phyloP scores from a whole-genome alignment of 495 filamentous ascomycete species.

The Podospora australis region DNA sequence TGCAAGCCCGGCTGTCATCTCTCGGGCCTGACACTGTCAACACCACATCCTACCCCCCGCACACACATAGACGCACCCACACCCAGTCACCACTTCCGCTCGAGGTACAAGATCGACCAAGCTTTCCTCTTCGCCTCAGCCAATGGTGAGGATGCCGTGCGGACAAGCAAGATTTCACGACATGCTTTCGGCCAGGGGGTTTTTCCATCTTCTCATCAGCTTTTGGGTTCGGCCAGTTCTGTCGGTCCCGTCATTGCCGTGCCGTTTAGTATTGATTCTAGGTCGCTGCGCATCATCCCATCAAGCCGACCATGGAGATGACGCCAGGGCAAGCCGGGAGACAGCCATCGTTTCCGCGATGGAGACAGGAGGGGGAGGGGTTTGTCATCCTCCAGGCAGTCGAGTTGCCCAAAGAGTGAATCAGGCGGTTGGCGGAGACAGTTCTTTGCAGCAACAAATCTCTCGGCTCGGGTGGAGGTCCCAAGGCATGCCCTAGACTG shows the following conservation, averaged over 20 bases:
- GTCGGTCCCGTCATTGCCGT: neutral
- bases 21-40: constrained; percentile 14
- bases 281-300: neutral
- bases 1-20: constrained; percentile 13
- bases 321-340: neutral
- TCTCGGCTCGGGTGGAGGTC: constrained; percentile 21
- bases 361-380: neutral
- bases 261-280: neutral
- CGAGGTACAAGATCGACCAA: constrained; percentile 14
- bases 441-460: constrained; percentile 18
- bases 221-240: neutral
- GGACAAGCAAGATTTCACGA: constrained; percentile 8
- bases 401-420: neutral
- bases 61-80: neutral
- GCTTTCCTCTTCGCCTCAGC: constrained; percentile 1
- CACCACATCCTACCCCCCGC: constrained; percentile 14
- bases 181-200: neutral
- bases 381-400: constrained; percentile 1
- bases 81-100: neutral
- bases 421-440: constrained; percentile 5
- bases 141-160: constrained; percentile 11
- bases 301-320: neutral
- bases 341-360: neutral
- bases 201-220: neutral
- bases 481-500: constrained; percentile 30